Percentiles rank a stretch among this genome's conserved stretches.
phyloP scores from a whole-genome alignment of 495 filamentous ascomycete species.

The Penicillium waksmanii region DNA sequence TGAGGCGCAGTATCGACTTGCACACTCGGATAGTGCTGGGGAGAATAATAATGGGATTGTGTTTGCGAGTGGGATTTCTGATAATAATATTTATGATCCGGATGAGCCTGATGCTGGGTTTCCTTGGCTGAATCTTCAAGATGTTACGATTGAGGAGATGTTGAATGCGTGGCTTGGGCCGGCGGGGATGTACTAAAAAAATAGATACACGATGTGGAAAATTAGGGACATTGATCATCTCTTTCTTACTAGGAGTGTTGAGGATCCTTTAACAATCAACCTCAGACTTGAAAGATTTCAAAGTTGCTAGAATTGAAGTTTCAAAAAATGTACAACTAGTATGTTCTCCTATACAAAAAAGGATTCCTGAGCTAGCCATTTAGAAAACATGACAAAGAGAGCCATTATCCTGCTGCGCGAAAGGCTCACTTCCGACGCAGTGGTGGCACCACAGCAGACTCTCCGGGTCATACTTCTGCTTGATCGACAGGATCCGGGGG shows the following conservation, averaged over 20 bases:
- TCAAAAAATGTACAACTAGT: too few species aligned
- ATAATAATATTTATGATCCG: constrained; percentile 6
- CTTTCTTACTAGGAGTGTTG: too few species aligned
- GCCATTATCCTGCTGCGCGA: constrained; percentile 11
- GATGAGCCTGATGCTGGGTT: constrained; percentile 14
- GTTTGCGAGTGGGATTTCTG: constrained; percentile 11
- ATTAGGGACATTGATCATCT: too few species aligned
- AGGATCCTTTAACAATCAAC: too few species aligned
- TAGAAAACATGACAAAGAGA: constrained; percentile 8
- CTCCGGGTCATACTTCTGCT: constrained; percentile 34
- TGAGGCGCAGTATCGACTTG: constrained; percentile 20
- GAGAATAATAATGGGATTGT: constrained; percentile 13
- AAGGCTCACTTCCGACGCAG: constrained; percentile 24
- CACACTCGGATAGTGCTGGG: constrained; percentile 14
- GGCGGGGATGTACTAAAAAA: constrained; percentile 6
- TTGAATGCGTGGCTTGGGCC: constrained; percentile 18
- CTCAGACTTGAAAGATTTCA: too few species aligned
- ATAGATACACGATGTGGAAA: too few species aligned
- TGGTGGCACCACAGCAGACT: constrained; percentile 18
- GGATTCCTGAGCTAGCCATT: too few species aligned
- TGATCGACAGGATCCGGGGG: constrained; percentile 46
- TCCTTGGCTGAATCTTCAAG: constrained; percentile 19
- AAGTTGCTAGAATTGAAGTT: too few species aligned
- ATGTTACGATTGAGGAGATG: constrained; percentile 22
- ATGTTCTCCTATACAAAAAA: too few species aligned